These are phyloP conservation scores for Kwoniella dejecticola DNA, from an alignment of 768 basidiomycete species.

Conservation along the genomic window DNA sequence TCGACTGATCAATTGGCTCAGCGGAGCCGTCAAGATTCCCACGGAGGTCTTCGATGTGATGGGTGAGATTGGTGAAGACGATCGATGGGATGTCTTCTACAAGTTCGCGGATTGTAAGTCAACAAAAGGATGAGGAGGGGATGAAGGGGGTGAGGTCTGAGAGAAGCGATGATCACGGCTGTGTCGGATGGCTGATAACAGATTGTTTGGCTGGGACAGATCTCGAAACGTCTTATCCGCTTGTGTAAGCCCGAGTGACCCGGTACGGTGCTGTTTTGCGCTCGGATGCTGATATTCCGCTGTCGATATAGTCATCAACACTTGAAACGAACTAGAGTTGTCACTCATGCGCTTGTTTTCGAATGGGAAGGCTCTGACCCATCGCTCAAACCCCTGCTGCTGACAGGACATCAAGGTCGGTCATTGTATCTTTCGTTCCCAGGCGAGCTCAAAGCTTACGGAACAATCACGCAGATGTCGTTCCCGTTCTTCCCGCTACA, in stretches of 20 bases:
- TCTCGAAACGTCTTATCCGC: conserved; percentile 64
- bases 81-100: conserved; percentile 46
- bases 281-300: not conserved
- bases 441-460: not conserved
- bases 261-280: too few relatives aligned
- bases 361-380: conserved; percentile 69
- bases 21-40: conserved; percentile 45
- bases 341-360: conserved; percentile 72
- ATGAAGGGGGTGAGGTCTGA: conserved; percentile 16
- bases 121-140: conserved; percentile 25
- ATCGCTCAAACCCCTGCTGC: conserved; percentile 68
- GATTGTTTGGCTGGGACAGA: conserved; percentile 43
- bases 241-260: conserved; percentile 59
- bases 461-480: conserved; percentile 39
- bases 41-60: conserved; percentile 51
- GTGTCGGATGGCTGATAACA: not conserved
- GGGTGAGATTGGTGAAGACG: conserved; percentile 45
- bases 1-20: conserved; percentile 37
- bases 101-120: conserved; percentile 44
- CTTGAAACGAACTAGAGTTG: conserved; percentile 68
- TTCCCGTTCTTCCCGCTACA: conserved; percentile 48
- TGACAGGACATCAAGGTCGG: conserved; percentile 53
- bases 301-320: conserved; percentile 60
- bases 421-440: not conserved
- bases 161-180: not conserved